Evolutionary conservation across 1,284 basidiomycete genomes (phyloP), one percentile per base, ranked within the genome.

Genomic region (Thelephora terrestris): DNA sequence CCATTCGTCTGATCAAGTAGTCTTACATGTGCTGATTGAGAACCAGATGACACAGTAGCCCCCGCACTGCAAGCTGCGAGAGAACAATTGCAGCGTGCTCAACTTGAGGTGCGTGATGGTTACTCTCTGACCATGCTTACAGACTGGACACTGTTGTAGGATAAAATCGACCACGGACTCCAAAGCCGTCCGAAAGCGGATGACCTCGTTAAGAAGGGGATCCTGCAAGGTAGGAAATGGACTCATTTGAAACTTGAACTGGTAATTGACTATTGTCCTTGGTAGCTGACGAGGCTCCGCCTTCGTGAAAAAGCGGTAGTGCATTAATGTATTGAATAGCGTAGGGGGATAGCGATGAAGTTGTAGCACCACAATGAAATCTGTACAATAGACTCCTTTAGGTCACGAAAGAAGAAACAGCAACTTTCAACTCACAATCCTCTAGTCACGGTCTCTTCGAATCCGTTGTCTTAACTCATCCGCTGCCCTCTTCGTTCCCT

Each of bases 121-220:
- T 5, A 42, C 1, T 18, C 23, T 6, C 2, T 24, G 12, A 35
- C 17, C 17, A 14, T 40, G 29, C n/a, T 43, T 43, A n/a, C n/a
- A 35, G 40, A 23, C 47, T 24, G 35, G 10, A 18, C 5, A 14
- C n/a, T 10, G 21, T 43, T 43, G 45, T 58, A 85, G 81, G 76
- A 88, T 64, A 81, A 79, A 59, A 73, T 91, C 42, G 80, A 79
- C 49, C 75, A 79, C 49, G 77, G 77, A 5, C 69, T 90, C 45
- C 74, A 77, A 50, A 64, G 75, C 44, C 74, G 85, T 47, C 85
- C 85, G 9, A 73, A 76, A 53, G 68, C 79, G 6, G 79, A 83
- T 45, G 79, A 87, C 53, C 70, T 90, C 45, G 74, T 87, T 52
- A 78, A 81, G 64, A 77, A 76, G 55, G 85, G 84, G 4, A 88